Evolutionary conservation across 169 alveolate species (phyloP).

Genomic region (Plasmodium gaboni): DNA sequence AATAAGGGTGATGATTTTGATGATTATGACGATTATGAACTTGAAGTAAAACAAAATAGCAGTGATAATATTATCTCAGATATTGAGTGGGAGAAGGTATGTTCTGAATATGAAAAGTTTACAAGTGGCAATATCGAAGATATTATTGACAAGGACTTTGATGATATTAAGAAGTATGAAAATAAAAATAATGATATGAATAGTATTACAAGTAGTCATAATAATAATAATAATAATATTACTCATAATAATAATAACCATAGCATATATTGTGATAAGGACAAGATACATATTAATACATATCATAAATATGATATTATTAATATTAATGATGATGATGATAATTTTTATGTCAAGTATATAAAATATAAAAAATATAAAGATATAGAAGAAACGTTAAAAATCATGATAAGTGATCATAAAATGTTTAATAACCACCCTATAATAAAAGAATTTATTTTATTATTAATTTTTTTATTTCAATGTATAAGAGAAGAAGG

Average conservation of each 20-base stretch:
- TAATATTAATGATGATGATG: not conserved
- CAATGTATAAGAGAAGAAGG: constrained; percentile 12
- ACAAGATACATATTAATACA: too few relatives aligned
- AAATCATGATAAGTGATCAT: constrained; percentile 5
- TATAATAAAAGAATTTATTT: constrained; percentile 43
- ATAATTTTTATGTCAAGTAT: not conserved
- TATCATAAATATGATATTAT: too few relatives aligned
- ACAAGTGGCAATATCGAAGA: too few relatives aligned
- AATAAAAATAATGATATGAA: not conserved
- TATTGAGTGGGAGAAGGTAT: constrained; percentile 6
- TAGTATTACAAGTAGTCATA: not conserved
- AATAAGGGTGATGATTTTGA: not conserved
- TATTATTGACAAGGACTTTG: not conserved
- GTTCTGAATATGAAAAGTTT: not conserved
- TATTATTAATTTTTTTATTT: constrained; percentile 29
- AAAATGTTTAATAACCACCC: constrained; percentile 24
- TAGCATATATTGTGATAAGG: too few relatives aligned
- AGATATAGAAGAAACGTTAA: constrained; percentile 20
- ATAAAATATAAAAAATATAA: constrained; percentile 10
- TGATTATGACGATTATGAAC: constrained; percentile 7
- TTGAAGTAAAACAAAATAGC: constrained; percentile 40
- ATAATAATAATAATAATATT: too few relatives aligned
- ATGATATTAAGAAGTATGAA: too few relatives aligned
- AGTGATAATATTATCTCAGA: constrained; percentile 66
- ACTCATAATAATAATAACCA: too few relatives aligned